phyloP scores from a whole-genome alignment of 2,329 filamentous ascomycete species.

The Calonectria pauciramosa region DNA sequence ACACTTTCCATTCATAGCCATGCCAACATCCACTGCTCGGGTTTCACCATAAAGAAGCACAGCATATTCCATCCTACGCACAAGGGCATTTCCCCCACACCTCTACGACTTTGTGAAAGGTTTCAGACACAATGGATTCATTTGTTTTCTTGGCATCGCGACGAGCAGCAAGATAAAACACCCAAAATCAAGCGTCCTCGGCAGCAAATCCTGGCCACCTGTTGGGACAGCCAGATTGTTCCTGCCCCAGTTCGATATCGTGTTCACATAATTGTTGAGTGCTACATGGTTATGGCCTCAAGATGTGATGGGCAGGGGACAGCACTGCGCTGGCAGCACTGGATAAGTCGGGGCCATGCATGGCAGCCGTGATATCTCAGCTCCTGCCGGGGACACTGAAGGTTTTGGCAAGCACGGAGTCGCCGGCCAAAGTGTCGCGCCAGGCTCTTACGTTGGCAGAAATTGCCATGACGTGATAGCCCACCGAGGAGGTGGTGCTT shows the following conservation, averaged over 20 bases:
- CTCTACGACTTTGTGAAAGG: neutral
- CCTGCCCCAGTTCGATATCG: neutral
- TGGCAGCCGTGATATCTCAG: neutral
- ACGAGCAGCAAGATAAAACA: neutral
- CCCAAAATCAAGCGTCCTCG: neutral
- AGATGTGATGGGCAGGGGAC: neutral
- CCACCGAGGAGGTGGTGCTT: neutral
- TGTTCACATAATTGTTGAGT: neutral
- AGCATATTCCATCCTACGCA: neutral
- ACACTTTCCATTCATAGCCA: neutral
- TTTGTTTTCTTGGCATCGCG: neutral
- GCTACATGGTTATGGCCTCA: neutral
- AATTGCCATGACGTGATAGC: slow-evolving; percentile 8
- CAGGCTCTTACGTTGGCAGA: neutral
- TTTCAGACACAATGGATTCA: neutral
- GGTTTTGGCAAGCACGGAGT: neutral
- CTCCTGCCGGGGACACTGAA: neutral
- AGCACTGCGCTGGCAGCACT: neutral
- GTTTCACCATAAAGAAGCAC: neutral
- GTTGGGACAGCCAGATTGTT: neutral
- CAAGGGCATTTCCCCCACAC: neutral
- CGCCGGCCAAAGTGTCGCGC: neutral
- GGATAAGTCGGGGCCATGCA: neutral
- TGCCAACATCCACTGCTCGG: neutral
- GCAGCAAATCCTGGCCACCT: neutral